Conservation (phyloP, 2,329 filamentous ascomycete genomes). For the Torrubiellomyces zombiae region DNA sequence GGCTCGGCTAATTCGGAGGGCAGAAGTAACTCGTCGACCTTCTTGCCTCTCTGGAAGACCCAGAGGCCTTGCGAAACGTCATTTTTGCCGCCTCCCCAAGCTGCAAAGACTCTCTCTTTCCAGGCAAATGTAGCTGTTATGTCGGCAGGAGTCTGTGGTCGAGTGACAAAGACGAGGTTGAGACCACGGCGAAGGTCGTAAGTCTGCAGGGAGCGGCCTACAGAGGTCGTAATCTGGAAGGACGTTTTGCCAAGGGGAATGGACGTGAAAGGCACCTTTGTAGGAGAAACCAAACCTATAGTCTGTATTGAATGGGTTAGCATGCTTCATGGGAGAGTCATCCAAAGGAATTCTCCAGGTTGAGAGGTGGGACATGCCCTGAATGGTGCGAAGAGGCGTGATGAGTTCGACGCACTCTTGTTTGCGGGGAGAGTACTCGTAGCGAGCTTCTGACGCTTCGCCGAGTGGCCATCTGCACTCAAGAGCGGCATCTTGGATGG, state of each 20-base stretch:
- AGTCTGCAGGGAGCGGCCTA: conserved; percentile 79
- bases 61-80: conserved; percentile 54
- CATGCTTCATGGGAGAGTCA: conserved; percentile 4
- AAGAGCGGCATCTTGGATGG: conserved; percentile 35
- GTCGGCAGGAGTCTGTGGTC: conserved; percentile 68
- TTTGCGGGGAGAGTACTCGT: conserved; percentile 19
- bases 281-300: conserved; percentile 83
- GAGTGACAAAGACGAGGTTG: conserved; percentile 82
- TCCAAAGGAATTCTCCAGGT: conserved; percentile 1
- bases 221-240: conserved; percentile 93
- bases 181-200: conserved; percentile 86
- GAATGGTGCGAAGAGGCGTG: conserved; percentile 84
- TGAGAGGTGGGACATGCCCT: conserved; percentile 42
- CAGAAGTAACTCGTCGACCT: conserved; percentile 55
- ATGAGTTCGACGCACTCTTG: conserved; percentile 31
- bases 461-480: conserved; percentile 42
- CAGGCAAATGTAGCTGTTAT: conserved; percentile 82
- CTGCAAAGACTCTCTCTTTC: conserved; percentile 77
- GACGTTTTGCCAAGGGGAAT: conserved; percentile 83
- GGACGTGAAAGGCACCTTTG: conserved; percentile 74
- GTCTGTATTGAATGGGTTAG: conserved; percentile 41
- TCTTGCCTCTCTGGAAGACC: conserved; percentile 84
- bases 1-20: conserved; percentile 51
- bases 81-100: conserved; percentile 54
- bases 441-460: conserved; percentile 61